Conservation (phyloP, 73 alveolate genomes). For the Tetrahymena elliotti region DNA sequence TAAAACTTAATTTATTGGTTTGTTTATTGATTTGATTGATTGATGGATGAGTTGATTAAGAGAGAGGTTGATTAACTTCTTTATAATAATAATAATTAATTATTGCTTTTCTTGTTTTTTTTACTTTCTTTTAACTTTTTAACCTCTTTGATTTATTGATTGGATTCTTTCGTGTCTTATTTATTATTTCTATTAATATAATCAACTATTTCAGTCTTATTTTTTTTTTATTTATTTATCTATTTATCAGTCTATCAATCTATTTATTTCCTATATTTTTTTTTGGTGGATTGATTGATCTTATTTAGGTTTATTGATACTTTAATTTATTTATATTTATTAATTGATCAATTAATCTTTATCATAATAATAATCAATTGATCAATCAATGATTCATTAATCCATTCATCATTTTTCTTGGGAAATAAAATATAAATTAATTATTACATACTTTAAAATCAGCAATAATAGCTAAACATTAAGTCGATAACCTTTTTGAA, state of each 20-base stretch:
- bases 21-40: not conserved
- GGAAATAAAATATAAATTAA: not conserved
- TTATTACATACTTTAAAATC: not conserved
- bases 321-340: too few species aligned
- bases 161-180: not conserved
- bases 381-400: not conserved
- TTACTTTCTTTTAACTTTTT: not conserved
- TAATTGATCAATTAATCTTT: too few species aligned
- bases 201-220: not conserved
- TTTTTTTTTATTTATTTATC: too few species aligned
- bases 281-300: not conserved
- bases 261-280: too few species aligned
- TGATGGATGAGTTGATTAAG: not conserved
- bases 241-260: not conserved
- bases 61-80: not conserved
- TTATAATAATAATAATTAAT: too few species aligned
- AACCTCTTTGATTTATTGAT: not conserved
- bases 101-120: not conserved
- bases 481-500: not conserved
- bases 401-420: too few species aligned
- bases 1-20: not conserved
- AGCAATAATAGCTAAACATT: not conserved
- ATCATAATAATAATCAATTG: not conserved
- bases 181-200: too few species aligned
- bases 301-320: not conserved